phyloP scores from a whole-genome alignment of 139 green algal species.

The Chlorella sp. region DNA sequence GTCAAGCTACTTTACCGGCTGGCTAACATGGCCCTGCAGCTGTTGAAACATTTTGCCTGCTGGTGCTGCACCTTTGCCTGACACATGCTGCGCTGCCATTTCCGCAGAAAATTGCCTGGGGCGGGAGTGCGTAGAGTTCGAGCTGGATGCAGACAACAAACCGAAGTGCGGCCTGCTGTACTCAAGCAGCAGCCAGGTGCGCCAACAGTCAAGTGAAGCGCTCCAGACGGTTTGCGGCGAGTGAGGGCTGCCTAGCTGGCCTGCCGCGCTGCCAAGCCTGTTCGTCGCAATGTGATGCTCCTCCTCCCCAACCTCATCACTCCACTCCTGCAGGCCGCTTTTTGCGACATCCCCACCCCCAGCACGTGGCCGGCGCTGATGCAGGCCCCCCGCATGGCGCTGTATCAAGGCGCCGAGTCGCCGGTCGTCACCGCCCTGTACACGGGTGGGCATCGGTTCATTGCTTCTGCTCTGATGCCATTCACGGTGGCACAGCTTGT shows the following conservation, averaged over 20 bases:
- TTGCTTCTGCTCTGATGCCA: not conserved
- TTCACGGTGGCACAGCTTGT: not conserved
- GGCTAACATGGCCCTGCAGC: no score
- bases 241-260: constrained; percentile 12
- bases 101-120: not conserved
- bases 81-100: not conserved
- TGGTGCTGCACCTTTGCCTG: no score
- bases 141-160: constrained; percentile 45
- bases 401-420: not conserved
- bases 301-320: no score
- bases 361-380: constrained; percentile 66
- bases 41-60: no score
- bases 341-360: constrained; percentile 48
- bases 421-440: not conserved
- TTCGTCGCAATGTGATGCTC: no score
- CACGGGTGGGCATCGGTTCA: not conserved
- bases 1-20: no score
- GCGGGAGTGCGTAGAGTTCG: constrained; percentile 44
- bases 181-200: constrained; percentile 42
- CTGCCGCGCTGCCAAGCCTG: no score
- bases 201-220: not conserved
- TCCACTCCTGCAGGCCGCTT: constrained; percentile 31
- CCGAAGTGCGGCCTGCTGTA: constrained; percentile 62
- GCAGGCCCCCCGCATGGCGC: constrained; percentile 3
- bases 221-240: no score